A percentile compares a stretch with the other conserved stretches of the same genome.
Conservation (phyloP, 495 filamentous ascomycete species). For the Letharia columbiana region DNA sequence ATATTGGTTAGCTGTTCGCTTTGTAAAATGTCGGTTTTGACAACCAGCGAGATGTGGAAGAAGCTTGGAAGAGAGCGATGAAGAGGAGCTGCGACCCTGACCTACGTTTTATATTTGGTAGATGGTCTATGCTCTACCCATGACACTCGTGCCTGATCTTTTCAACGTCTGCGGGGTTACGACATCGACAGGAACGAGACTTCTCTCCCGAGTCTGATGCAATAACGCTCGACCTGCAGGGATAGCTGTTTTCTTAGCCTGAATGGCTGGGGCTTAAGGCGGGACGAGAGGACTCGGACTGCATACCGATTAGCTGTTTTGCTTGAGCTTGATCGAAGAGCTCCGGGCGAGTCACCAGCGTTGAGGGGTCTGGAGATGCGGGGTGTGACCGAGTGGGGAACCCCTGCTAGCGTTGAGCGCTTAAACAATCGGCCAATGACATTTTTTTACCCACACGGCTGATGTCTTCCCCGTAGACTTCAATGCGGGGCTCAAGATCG, state of each 20-base stretch:
- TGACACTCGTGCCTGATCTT: neutral
- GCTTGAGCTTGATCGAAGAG: constrained; percentile 3
- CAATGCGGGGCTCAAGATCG: neutral
- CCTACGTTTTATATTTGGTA: constrained; percentile 5
- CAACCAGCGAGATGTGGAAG: neutral
- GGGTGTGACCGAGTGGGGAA: constrained; percentile 8
- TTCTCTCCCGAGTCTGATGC: constrained; percentile 1
- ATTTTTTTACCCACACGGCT: neutral
- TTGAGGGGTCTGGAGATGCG: neutral
- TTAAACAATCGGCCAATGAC: neutral
- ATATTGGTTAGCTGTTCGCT: neutral
- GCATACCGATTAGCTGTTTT: neutral
- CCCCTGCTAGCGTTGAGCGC: constrained; percentile 4
- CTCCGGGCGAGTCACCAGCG: too few relatives aligned
- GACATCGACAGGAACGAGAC: neutral
- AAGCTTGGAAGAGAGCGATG: neutral
- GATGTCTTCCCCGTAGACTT: neutral
- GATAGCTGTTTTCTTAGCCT: constrained; percentile 2
- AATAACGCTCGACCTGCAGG: constrained; percentile 2
- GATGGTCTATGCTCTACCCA: neutral
- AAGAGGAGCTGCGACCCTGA: neutral
- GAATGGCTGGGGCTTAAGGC: neutral
- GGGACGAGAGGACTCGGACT: neutral
- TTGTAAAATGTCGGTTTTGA: neutral
- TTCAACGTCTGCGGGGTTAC: neutral